Evolutionary conservation across 208 protist species (phyloP).

Genomic region (Acanthamoeba lenticulata): DNA sequence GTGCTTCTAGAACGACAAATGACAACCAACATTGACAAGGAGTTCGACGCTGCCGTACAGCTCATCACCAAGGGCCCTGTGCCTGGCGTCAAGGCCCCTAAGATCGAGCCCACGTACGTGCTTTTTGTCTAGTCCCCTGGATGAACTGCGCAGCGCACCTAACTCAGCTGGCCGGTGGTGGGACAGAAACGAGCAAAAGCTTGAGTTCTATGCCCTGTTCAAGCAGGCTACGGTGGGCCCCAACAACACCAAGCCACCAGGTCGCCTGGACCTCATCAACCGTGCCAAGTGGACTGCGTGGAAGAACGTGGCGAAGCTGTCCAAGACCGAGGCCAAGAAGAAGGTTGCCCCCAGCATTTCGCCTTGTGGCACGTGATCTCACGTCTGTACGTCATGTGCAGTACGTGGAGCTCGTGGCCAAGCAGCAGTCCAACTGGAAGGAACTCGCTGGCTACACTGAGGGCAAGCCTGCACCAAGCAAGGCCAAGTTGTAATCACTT

Average conservation of each 20-base stretch:
- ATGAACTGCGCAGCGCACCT: no score
- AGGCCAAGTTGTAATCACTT: constrained; percentile 63
- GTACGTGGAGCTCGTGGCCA: constrained; percentile 50
- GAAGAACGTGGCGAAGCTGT: constrained; percentile 22
- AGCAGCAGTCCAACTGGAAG: constrained; percentile 64
- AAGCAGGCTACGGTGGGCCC: constrained; percentile 97
- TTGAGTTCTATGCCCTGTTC: constrained; percentile 96
- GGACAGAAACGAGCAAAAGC: constrained; percentile 88
- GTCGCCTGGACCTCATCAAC: constrained; percentile 41
- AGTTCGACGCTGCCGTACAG: constrained; percentile 54
- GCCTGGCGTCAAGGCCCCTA: constrained; percentile 35
- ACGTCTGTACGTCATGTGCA: no score
- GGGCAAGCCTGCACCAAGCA: background rate
- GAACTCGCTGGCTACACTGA: constrained; percentile 43
- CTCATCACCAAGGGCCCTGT: constrained; percentile 58
- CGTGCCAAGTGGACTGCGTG: constrained; percentile 89
- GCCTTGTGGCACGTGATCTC: background rate
- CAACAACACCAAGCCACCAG: constrained; percentile 75
- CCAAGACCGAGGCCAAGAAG: constrained; percentile 64
- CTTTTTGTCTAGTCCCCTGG: no score
- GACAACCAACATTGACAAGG: constrained; percentile 45
- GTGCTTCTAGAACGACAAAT: constrained; percentile 18
- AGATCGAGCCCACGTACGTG: background rate
- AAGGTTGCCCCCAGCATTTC: no score
- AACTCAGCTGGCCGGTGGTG: background rate